Evolutionary conservation across 306 rosid species (phyloP).

Genomic region (Luffa acutangula): DNA sequence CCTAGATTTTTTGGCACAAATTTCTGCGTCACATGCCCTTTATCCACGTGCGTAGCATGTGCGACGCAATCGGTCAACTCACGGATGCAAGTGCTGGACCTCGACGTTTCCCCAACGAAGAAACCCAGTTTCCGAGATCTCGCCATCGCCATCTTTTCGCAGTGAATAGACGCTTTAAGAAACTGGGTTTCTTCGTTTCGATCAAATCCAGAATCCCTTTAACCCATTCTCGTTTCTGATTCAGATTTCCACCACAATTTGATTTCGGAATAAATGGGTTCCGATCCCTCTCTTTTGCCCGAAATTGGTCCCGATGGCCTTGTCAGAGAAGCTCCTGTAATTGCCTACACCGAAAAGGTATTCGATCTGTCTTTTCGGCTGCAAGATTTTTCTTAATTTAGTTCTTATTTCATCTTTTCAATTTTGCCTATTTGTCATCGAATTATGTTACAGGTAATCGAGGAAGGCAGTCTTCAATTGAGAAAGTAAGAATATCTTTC

Average conservation of each 20-base stretch:
- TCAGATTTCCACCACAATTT: neutral
- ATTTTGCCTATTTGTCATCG: neutral
- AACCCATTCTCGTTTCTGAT: neutral
- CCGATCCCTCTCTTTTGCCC: conserved; percentile 43
- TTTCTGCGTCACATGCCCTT: neutral
- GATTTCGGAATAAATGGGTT: conserved; percentile 33
- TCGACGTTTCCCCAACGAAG: neutral
- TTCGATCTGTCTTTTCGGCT: neutral
- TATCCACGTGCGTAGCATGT: conserved; percentile 7
- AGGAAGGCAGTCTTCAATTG: conserved; percentile 69
- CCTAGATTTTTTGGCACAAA: neutral
- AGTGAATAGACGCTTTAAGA: neutral
- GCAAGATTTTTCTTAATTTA: neutral
- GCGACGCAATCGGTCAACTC: neutral
- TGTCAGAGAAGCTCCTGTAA: conserved; percentile 57
- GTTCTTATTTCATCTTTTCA: neutral
- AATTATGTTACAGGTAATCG: conserved; percentile 50
- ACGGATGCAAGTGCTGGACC: neutral
- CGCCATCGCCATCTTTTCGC: neutral
- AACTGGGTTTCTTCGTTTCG: neutral
- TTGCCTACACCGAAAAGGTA: conserved; percentile 88
- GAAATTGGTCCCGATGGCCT: conserved; percentile 95
- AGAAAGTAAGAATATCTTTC: conserved; percentile 36
- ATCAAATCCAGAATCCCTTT: conserved; percentile 9
- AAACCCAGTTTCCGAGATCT: neutral